Percentiles rank a stretch among this genome's conserved stretches.
Evolutionary conservation across 306 rosid genomes (phyloP).

Genomic region (Lagenaria siceraria): DNA sequence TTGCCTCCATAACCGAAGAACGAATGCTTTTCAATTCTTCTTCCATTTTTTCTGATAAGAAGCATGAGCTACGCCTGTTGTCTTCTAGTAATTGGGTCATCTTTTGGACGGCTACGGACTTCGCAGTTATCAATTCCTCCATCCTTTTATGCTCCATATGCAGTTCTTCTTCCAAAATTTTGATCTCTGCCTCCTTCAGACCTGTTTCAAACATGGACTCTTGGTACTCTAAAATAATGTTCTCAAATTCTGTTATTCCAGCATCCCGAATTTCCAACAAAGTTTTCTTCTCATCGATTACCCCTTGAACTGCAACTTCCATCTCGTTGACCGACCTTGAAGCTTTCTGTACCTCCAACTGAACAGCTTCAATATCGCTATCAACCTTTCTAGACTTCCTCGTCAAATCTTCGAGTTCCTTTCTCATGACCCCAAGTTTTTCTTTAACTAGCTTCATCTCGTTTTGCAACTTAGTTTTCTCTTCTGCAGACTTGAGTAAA

Average conservation of each 20-base stretch:
- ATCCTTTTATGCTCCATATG: slow-evolving; percentile 24
- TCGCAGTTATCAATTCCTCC: slow-evolving; percentile 31
- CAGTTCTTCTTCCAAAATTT: slow-evolving; percentile 54
- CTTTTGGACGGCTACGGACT: slow-evolving; percentile 32
- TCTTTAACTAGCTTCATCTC: slow-evolving; percentile 27
- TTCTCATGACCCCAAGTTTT: slow-evolving; percentile 18
- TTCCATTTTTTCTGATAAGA: slow-evolving; percentile 36
- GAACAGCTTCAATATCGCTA: slow-evolving; percentile 12
- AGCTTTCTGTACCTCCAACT: slow-evolving; percentile 25
- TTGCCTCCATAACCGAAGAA: slow-evolving; percentile 46
- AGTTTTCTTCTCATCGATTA: slow-evolving; percentile 25
- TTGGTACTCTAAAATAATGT: slow-evolving; percentile 26
- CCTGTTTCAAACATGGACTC: slow-evolving; percentile 21
- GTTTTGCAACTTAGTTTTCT: slow-evolving; percentile 36
- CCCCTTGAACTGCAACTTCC: slow-evolving; percentile 21
- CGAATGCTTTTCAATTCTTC: slow-evolving; percentile 39
- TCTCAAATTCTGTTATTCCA: slow-evolving; percentile 24
- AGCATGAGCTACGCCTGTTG: slow-evolving; percentile 18
- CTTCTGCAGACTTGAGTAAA: slow-evolving; percentile 34
- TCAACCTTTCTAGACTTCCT: slow-evolving; percentile 13
- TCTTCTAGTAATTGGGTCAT: slow-evolving; percentile 24
- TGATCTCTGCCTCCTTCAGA: slow-evolving; percentile 33
- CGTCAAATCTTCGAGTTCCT: slow-evolving; percentile 25
- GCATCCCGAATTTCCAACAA: slow-evolving; percentile 22
- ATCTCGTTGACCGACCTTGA: slow-evolving; percentile 16